Evolutionary conservation across 2,329 filamentous ascomycete genomes (phyloP).

Genomic region (Coniochaeta prunicola): DNA sequence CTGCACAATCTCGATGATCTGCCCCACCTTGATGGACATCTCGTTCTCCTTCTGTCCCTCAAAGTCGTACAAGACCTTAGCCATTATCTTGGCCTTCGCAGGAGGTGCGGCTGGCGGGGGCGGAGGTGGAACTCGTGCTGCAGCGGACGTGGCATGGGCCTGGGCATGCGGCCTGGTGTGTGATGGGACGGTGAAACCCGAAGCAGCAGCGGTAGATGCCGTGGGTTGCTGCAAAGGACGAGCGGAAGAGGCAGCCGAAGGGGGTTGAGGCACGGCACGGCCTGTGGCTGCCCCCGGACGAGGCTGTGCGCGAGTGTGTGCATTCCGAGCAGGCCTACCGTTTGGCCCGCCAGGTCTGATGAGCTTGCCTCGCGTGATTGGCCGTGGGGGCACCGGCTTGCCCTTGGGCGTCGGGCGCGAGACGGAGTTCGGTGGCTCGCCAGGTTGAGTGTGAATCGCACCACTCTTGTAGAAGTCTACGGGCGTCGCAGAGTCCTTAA

Average conservation of each 20-base stretch:
- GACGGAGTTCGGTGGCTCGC: slow-evolving; percentile 74
- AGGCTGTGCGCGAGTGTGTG: slow-evolving; percentile 15
- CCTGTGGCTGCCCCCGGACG: background rate
- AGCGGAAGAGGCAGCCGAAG: slow-evolving; percentile 13
- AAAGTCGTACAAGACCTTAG: slow-evolving; percentile 91
- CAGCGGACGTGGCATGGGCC: slow-evolving; percentile 35
- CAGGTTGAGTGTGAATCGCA: slow-evolving; percentile 76
- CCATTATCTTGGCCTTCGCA: slow-evolving; percentile 64
- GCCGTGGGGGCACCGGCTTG: slow-evolving; percentile 78
- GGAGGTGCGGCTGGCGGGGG: slow-evolving; percentile 62
- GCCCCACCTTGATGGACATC: slow-evolving; percentile 69
- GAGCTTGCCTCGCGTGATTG: slow-evolving; percentile 88
- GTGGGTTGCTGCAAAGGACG: slow-evolving; percentile 18
- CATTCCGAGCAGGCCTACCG: slow-evolving; percentile 68
- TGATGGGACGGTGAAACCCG: slow-evolving; percentile 26
- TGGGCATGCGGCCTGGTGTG: slow-evolving; percentile 44
- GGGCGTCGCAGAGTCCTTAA: slow-evolving; percentile 74
- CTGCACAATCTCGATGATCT: slow-evolving; percentile 82
- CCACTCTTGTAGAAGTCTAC: slow-evolving; percentile 92
- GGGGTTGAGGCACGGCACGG: slow-evolving; percentile 15
- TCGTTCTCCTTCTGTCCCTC: slow-evolving; percentile 78
- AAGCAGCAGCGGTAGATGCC: slow-evolving; percentile 16
- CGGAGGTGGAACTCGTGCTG: slow-evolving; percentile 54
- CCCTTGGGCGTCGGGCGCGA: slow-evolving; percentile 82
- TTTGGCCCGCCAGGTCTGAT: slow-evolving; percentile 85